Conservation (phyloP, 169 alveolate species). For the Eimeria acervulina region DNA sequence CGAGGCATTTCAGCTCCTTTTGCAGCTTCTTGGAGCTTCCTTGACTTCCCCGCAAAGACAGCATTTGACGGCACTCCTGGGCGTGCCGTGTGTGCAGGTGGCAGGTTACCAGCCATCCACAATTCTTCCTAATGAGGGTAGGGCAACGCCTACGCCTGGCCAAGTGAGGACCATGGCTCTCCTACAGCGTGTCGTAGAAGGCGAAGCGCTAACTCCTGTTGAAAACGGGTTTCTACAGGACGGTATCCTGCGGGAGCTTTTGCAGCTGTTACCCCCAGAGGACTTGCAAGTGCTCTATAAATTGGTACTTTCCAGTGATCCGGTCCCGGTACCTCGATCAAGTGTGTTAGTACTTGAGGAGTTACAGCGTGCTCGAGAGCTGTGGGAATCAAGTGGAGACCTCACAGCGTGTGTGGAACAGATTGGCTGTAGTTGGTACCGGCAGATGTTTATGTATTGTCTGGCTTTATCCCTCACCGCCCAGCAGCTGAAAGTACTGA, state of each 20-base stretch:
- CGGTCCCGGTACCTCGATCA: not conserved
- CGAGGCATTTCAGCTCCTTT: not conserved
- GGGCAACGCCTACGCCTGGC: not conserved
- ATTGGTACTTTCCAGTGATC: not conserved
- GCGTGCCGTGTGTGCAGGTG: not conserved
- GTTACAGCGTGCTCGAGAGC: slow-evolving; percentile 2
- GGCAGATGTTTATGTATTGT: slow-evolving; percentile 6
- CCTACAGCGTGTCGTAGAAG: not conserved
- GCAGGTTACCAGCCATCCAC: not conserved
- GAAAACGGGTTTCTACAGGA: slow-evolving; percentile 13
- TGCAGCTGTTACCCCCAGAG: slow-evolving; percentile 21
- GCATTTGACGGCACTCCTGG: not conserved
- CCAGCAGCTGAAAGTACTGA: not conserved
- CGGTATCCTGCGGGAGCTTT: slow-evolving; percentile 28
- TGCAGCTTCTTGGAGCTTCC: slow-evolving; percentile 20
- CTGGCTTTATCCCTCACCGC: not conserved
- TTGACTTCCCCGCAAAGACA: slow-evolving; percentile 11
- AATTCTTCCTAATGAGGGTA: not conserved
- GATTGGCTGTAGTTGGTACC: not conserved
- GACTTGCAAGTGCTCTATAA: not conserved
- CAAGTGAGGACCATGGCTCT: slow-evolving; percentile 43
- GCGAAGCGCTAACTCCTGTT: slow-evolving; percentile 1
- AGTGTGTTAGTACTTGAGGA: not conserved
- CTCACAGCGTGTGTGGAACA: not conserved
- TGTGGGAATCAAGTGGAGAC: not conserved